phyloP scores from a whole-genome alignment of 768 basidiomycete species.

The Clavaria fumosa region DNA sequence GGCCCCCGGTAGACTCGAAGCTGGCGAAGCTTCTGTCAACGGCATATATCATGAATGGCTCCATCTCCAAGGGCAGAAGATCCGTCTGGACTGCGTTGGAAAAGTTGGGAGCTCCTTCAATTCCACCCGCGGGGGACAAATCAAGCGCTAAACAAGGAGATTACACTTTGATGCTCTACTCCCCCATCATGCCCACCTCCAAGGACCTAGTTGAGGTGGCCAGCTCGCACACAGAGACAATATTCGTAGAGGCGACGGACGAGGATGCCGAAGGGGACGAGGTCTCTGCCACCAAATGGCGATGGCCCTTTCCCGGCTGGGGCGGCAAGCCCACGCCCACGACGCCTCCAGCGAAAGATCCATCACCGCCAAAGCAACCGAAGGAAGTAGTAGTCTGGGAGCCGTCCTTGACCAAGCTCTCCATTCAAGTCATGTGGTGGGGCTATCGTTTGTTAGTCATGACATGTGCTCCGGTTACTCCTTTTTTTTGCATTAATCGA shows the following conservation, averaged over 20 bases:
- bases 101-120: conserved; percentile 17
- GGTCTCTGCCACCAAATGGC: conserved; percentile 9
- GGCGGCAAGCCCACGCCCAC: conserved; percentile 9
- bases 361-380: conserved; percentile 9
- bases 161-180: conserved; percentile 55
- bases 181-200: conserved; percentile 46
- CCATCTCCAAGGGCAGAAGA: conserved; percentile 20
- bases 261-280: conserved; percentile 6
- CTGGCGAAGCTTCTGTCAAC: conserved; percentile 38
- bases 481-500: not conserved
- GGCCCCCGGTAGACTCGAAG: conserved; percentile 22
- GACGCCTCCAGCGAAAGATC: not conserved
- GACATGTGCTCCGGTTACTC: not conserved
- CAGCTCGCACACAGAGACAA: conserved; percentile 36
- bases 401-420: conserved; percentile 59
- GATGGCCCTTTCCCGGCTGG: conserved; percentile 5
- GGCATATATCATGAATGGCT: conserved; percentile 50
- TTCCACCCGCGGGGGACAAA: conserved; percentile 5
- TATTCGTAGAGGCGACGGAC: conserved; percentile 8
- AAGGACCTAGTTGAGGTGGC: conserved; percentile 58
- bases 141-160: conserved; percentile 10
- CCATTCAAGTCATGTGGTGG: conserved; percentile 67
- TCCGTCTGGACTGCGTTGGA: conserved; percentile 52
- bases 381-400: conserved; percentile 37
- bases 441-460: conserved; percentile 65